Percentiles rank a stretch among this genome's conserved stretches.
These are phyloP conservation scores for Pseudogymnoascus pannorum DNA, from an alignment of 2,329 filamentous ascomycete genomes.

Conservation along the genomic window DNA sequence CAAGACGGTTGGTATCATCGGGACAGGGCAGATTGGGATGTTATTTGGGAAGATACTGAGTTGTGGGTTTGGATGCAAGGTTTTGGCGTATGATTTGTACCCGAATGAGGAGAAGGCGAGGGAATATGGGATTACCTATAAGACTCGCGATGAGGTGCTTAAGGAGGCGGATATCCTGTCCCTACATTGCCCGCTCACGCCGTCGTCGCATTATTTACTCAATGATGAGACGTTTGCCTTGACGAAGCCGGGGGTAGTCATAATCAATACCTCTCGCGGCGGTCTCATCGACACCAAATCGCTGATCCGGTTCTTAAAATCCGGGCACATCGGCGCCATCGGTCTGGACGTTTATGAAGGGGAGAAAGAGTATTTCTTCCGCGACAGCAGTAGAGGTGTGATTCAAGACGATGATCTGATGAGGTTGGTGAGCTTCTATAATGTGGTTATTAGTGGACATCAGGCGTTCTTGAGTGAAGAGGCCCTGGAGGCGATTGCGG, in stretches of 20 bases:
- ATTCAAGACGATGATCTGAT: slow-evolving; percentile 61
- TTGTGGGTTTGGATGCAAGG: slow-evolving; percentile 54
- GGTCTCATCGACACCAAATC: slow-evolving; percentile 54
- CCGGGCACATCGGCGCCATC: slow-evolving; percentile 50
- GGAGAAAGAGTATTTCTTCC: slow-evolving; percentile 57
- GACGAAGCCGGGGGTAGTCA: neutral
- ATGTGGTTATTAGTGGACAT: slow-evolving; percentile 59
- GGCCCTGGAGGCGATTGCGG: slow-evolving; percentile 56
- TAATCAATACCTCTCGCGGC: slow-evolving; percentile 60
- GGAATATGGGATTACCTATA: neutral
- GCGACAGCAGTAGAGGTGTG: slow-evolving; percentile 56
- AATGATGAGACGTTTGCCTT: slow-evolving; percentile 47
- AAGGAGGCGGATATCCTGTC: neutral
- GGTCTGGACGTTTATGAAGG: slow-evolving; percentile 64
- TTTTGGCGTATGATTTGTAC: slow-evolving; percentile 49
- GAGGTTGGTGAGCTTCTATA: slow-evolving; percentile 60
- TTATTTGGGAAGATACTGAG: slow-evolving; percentile 52
- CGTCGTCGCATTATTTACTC: slow-evolving; percentile 39
- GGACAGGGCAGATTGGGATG: slow-evolving; percentile 58
- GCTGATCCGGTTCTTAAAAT: slow-evolving; percentile 54
- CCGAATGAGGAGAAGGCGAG: neutral
- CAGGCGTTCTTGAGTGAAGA: slow-evolving; percentile 65
- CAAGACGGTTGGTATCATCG: slow-evolving; percentile 60
- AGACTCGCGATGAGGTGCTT: neutral
- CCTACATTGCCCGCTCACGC: slow-evolving; percentile 36